These are phyloP conservation scores for Pelargonium cotyledonis DNA, from an alignment of 441 rosid species.

Conservation along the genomic window DNA sequence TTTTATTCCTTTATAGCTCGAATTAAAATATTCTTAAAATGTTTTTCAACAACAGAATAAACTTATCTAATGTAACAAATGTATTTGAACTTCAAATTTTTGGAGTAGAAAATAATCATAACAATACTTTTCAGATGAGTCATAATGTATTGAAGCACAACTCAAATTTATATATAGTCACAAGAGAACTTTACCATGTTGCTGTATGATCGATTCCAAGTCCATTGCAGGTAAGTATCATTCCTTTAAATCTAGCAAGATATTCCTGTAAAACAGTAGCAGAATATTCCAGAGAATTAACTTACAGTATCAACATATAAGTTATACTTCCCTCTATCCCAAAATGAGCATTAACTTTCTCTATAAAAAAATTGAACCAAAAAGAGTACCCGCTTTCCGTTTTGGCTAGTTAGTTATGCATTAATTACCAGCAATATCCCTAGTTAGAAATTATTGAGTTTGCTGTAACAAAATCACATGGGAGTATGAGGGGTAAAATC, in stretches of 20 bases:
- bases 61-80: background rate
- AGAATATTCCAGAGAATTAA: constrained; percentile 13
- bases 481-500: background rate
- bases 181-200: constrained; percentile 35
- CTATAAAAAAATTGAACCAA: no score
- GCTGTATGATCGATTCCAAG: constrained; percentile 62
- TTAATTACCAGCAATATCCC: no score
- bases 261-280: constrained; percentile 46
- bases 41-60: background rate
- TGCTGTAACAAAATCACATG: background rate
- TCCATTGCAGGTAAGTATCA: constrained; percentile 82
- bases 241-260: constrained; percentile 78
- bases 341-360: no score
- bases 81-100: no score
- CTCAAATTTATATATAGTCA: background rate
- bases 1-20: no score
- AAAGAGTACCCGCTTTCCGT: no score
- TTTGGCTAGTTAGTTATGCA: no score
- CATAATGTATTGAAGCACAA: constrained; percentile 3
- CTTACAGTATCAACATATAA: background rate
- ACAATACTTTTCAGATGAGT: background rate
- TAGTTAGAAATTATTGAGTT: no score
- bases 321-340: no score
- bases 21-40: no score
- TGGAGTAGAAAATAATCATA: background rate